A percentile compares a stretch with the other conserved stretches of the same genome.
These are phyloP conservation scores for Middelhovenomyces tepae DNA, from an alignment of 805 yeast species.

Conservation along the genomic window DNA sequence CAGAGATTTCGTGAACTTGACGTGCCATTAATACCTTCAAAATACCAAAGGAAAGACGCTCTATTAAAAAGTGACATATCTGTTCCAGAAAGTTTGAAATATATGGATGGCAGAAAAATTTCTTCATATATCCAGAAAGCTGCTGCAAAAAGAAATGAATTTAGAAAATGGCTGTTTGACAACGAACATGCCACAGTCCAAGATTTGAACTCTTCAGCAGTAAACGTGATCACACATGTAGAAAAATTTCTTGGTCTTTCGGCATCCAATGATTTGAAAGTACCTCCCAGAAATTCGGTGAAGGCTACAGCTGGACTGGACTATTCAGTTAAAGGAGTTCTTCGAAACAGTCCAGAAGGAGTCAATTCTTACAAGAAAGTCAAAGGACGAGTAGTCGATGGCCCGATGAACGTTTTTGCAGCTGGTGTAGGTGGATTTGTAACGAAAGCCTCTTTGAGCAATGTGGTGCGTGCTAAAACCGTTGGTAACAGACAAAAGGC, in stretches of 20 bases:
- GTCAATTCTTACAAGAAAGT: slow-evolving; percentile 16
- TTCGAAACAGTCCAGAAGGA: slow-evolving; percentile 26
- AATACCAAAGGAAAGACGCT: too few species aligned
- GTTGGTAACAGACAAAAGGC: slow-evolving; percentile 80
- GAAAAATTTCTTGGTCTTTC: too few species aligned
- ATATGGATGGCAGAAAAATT: too few species aligned
- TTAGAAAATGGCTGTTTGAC: slow-evolving; percentile 7
- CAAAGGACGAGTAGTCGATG: slow-evolving; percentile 20
- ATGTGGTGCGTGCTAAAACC: neutral
- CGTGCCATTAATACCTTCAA: slow-evolving; percentile 17
- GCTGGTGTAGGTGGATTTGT: slow-evolving; percentile 25
- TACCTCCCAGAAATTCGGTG: too few species aligned
- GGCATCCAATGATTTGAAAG: too few species aligned
- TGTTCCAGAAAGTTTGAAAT: too few species aligned
- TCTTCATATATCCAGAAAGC: slow-evolving; percentile 13
- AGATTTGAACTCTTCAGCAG: too few species aligned
- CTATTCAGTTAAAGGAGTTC: slow-evolving; percentile 24
- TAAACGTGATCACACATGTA: too few species aligned
- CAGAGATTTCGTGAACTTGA: slow-evolving; percentile 25
- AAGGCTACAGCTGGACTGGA: slow-evolving; percentile 22
- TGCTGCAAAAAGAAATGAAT: slow-evolving; percentile 10
- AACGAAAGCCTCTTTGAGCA: slow-evolving; percentile 8
- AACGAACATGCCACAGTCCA: too few species aligned
- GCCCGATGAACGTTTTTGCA: slow-evolving; percentile 5
- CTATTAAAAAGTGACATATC: too few species aligned